phyloP scores from a whole-genome alignment of 2,329 filamentous ascomycete genomes.

The Cladosporium colombiae region DNA sequence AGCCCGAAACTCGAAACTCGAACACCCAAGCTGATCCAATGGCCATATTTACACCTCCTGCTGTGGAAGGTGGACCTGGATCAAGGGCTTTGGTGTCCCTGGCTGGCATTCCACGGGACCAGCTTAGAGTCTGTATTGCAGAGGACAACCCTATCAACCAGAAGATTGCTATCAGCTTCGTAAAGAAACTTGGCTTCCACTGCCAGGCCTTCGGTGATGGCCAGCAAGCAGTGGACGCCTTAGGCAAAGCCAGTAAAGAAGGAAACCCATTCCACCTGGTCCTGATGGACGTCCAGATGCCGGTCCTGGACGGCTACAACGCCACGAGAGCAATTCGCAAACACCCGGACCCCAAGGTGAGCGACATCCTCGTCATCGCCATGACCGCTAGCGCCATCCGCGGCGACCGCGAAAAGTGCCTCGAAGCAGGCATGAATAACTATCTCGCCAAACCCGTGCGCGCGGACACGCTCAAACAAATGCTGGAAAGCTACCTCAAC shows the following conservation, averaged over 20 bases:
- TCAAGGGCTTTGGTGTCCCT: slow-evolving; percentile 59
- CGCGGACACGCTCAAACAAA: slow-evolving; percentile 79
- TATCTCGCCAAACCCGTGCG: slow-evolving; percentile 95
- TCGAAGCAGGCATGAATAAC: slow-evolving; percentile 97
- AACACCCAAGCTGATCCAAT: slow-evolving; percentile 53
- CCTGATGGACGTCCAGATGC: slow-evolving; percentile 97
- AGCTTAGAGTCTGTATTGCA: slow-evolving; percentile 86
- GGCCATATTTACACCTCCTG: slow-evolving; percentile 56
- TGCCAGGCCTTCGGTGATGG: slow-evolving; percentile 92
- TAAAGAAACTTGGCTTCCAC: slow-evolving; percentile 79
- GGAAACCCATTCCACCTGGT: slow-evolving; percentile 83
- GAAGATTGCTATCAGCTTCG: slow-evolving; percentile 89
- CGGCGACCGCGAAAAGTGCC: slow-evolving; percentile 89
- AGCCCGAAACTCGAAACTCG: slow-evolving; percentile 23
- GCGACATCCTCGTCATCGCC: slow-evolving; percentile 86
- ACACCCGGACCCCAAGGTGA: slow-evolving; percentile 73
- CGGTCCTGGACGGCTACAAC: slow-evolving; percentile 87
- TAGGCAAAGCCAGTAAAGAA: slow-evolving; percentile 70
- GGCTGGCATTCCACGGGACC: slow-evolving; percentile 69
- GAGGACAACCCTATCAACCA: slow-evolving; percentile 96
- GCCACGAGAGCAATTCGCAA: slow-evolving; percentile 80
- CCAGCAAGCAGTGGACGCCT: slow-evolving; percentile 79
- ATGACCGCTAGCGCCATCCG: slow-evolving; percentile 97
- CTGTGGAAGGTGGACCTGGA: slow-evolving; percentile 42
- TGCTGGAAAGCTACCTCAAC: slow-evolving; percentile 68